A percentile compares a stretch with the other conserved stretches of the same genome.
phyloP scores from a whole-genome alignment of 2,329 filamentous ascomycete species.

The Cladosporium austrohemisphaericum region DNA sequence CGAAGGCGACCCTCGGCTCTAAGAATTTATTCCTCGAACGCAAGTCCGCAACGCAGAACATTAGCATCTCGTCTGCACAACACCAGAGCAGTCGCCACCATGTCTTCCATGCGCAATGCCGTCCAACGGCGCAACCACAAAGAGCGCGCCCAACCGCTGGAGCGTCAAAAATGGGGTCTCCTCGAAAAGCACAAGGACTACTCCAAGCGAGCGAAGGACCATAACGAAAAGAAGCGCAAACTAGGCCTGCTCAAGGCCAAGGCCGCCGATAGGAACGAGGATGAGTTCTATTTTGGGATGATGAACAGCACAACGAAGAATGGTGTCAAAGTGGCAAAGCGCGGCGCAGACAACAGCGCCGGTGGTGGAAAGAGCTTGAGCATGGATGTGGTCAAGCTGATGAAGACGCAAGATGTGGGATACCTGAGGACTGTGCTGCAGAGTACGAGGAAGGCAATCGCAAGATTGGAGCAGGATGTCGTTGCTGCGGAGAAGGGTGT shows the following conservation, averaged over 20 bases:
- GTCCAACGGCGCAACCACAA: constrained; percentile 80
- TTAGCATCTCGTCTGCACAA: not conserved
- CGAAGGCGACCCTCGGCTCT: not conserved
- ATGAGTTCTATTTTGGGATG: constrained; percentile 66
- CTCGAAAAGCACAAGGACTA: constrained; percentile 93
- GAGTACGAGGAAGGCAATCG: constrained; percentile 51
- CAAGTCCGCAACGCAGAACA: no score
- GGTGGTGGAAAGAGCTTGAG: constrained; percentile 40
- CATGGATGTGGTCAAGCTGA: constrained; percentile 57
- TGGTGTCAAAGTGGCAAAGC: constrained; percentile 42
- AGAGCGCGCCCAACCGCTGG: constrained; percentile 81
- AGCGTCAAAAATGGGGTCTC: constrained; percentile 81
- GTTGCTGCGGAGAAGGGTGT: constrained; percentile 38
- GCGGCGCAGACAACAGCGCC: constrained; percentile 40
- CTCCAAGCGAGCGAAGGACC: constrained; percentile 61
- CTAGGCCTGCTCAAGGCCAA: constrained; percentile 58
- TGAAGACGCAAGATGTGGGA: constrained; percentile 63
- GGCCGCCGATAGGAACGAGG: constrained; percentile 58
- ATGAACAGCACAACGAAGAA: constrained; percentile 50
- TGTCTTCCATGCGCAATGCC: constrained; percentile 59
- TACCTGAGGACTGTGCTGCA: constrained; percentile 59
- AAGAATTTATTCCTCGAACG: not conserved
- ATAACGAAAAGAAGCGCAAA: constrained; percentile 59
- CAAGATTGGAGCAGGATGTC: constrained; percentile 43
- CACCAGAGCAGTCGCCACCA: constrained; percentile 24